Conservation (phyloP, 352 stramenopile species). For the Phytophthora uliginosa region DNA sequence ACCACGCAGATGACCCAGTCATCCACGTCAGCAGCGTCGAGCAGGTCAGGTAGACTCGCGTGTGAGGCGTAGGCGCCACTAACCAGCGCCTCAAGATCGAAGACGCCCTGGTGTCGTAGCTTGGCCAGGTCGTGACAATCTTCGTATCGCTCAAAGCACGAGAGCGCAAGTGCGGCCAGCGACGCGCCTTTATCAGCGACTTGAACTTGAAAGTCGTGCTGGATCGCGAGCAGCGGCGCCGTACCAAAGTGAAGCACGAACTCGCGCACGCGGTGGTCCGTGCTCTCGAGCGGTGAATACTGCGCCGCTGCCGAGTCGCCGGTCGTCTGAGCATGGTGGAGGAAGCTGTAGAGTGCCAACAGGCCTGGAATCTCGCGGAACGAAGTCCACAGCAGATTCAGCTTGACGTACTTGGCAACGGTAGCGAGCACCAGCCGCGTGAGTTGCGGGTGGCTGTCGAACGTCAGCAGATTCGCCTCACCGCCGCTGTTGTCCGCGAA, state of each 20-base stretch:
- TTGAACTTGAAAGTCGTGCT: conserved; percentile 67
- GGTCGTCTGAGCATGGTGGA: conserved; percentile 26
- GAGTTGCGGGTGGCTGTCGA: conserved; percentile 66
- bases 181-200: conserved; percentile 28
- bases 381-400: conserved; percentile 71
- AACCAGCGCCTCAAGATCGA: conserved; percentile 56
- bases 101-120: conserved; percentile 58
- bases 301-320: conserved; percentile 3
- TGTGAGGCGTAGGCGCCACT: conserved; percentile 40
- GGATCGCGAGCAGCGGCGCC: conserved; percentile 63
- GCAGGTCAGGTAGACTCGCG: conserved; percentile 31
- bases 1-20: conserved; percentile 72
- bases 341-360: conserved; percentile 56
- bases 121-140: conserved; percentile 59
- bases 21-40: conserved; percentile 24
- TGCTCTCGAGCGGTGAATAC: conserved; percentile 47
- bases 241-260: conserved; percentile 73
- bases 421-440: conserved; percentile 63
- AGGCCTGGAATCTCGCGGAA: conserved; percentile 53
- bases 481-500: conserved; percentile 35
- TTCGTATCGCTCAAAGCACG: conserved; percentile 62
- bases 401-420: conserved; percentile 65
- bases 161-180: conserved; percentile 55
- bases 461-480: conserved; percentile 40
- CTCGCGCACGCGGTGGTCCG: conserved; percentile 53